phyloP scores from a whole-genome alignment of 2,329 filamentous ascomycete species.

The Trichoderma sp. region DNA sequence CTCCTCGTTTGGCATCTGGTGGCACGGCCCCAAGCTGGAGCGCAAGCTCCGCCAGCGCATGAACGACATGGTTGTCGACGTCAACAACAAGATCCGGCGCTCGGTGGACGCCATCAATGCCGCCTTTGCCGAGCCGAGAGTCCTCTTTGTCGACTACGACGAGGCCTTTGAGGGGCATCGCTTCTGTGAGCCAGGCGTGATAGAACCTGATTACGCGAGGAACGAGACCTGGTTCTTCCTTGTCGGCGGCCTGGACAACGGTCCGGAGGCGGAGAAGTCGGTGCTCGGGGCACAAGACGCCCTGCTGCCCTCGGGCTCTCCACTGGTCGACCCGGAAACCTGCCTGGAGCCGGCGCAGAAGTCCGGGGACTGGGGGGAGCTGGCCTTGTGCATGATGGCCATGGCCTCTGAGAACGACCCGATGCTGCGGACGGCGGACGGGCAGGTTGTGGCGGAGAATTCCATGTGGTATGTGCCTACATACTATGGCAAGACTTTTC shows the following conservation, averaged over 20 bases:
- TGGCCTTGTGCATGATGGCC: constrained; percentile 50
- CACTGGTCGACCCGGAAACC: constrained; percentile 42
- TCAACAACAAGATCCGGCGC: constrained; percentile 46
- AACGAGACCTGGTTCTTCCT: constrained; percentile 54
- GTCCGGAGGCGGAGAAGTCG: background rate
- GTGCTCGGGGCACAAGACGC: constrained; percentile 4
- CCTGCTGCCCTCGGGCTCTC: constrained; percentile 38
- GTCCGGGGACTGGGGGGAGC: constrained; percentile 48
- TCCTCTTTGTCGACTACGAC: constrained; percentile 52
- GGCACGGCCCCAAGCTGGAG: constrained; percentile 47
- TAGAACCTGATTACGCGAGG: constrained; percentile 49
- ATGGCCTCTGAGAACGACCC: constrained; percentile 44
- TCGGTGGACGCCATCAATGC: constrained; percentile 44
- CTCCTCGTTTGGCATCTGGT: constrained; percentile 51
- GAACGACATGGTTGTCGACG: constrained; percentile 49
- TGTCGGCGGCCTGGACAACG: constrained; percentile 49
- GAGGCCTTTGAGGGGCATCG: constrained; percentile 49
- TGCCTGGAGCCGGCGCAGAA: constrained; percentile 42
- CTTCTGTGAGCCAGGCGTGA: constrained; percentile 46
- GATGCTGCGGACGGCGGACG: constrained; percentile 38
- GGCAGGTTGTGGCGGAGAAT: constrained; percentile 36
- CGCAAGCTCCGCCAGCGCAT: constrained; percentile 44
- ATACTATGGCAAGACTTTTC: constrained; percentile 51
- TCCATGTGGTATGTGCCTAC: constrained; percentile 53
- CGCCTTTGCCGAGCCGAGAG: constrained; percentile 42